Conservation (phyloP, 306 rosid species). For the Prinsepia uniflora region DNA sequence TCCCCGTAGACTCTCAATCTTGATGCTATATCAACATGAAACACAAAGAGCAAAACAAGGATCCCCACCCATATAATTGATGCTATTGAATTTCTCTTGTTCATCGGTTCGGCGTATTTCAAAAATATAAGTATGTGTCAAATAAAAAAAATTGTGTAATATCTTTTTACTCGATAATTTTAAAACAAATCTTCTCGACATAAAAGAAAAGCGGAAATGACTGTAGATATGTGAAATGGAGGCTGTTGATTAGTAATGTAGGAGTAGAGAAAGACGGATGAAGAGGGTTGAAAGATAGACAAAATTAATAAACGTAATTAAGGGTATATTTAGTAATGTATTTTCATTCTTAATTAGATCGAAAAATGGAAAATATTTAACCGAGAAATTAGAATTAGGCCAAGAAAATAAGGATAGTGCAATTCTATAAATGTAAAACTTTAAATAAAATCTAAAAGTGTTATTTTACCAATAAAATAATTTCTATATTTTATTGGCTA, state of each 20-base stretch:
- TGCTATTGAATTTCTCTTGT: constrained; percentile 15
- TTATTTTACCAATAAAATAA: background rate
- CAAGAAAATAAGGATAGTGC: background rate
- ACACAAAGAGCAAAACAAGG: constrained; percentile 5
- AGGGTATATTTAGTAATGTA: background rate
- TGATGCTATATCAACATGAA: constrained; percentile 6
- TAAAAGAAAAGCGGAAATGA: no score
- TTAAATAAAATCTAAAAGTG: background rate
- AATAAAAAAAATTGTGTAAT: background rate
- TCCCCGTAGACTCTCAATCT: background rate
- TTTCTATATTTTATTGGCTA: no score
- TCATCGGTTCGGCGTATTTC: background rate
- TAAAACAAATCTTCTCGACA: no score
- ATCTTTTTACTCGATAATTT: background rate
- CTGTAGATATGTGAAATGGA: no score
- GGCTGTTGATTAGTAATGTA: no score
- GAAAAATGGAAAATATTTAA: background rate
- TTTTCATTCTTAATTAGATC: background rate
- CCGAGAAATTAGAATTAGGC: background rate
- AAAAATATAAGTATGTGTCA: no score
- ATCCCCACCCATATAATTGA: constrained; percentile 3
- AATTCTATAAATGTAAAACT: background rate
- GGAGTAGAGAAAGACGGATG: no score
- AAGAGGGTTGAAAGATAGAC: no score
- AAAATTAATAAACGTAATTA: background rate